Conservation (phyloP, 2,329 filamentous ascomycete genomes). For the Aspergillus sp. region DNA sequence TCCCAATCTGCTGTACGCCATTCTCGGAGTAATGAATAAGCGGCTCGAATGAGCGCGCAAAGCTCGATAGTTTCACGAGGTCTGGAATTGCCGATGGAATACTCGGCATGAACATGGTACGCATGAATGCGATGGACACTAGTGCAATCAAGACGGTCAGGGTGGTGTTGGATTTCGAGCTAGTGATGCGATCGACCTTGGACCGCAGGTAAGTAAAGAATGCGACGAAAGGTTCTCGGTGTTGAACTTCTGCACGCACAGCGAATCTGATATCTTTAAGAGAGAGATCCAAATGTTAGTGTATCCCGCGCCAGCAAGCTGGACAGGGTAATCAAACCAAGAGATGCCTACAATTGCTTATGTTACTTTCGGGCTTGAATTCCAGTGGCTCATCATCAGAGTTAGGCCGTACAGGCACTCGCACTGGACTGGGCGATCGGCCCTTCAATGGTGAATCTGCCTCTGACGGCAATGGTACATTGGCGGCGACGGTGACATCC, state of each 20-base stretch:
- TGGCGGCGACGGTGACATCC: conserved; percentile 37
- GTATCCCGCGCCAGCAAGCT: conserved; percentile 30
- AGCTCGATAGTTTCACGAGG: conserved; percentile 82
- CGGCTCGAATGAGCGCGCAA: conserved; percentile 90
- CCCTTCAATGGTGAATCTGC: conserved; percentile 58
- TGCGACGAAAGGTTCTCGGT: conserved; percentile 80
- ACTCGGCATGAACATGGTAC: conserved; percentile 68
- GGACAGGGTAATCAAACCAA: conserved; percentile 25
- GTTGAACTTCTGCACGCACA: conserved; percentile 82
- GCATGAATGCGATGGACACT: conserved; percentile 64
- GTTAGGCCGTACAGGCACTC: conserved; percentile 18
- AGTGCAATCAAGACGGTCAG: conserved; percentile 62
- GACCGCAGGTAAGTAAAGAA: conserved; percentile 63
- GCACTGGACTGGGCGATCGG: conserved; percentile 56
- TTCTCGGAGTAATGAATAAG: conserved; percentile 93
- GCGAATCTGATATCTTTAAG: conserved; percentile 79
- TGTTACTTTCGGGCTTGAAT: conserved; percentile 35
- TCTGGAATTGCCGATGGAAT: conserved; percentile 70
- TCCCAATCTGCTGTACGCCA: conserved; percentile 79
- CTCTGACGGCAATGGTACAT: conserved; percentile 56
- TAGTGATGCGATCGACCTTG: conserved; percentile 61
- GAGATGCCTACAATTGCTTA: conserved; percentile 53
- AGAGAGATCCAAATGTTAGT: conserved; percentile 32
- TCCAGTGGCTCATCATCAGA: conserved; percentile 36
- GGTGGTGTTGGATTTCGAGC: conserved; percentile 68